Base-by-base conservation (phyloP, 805 yeast species). In the Barnettozyma sp. region DNA sequence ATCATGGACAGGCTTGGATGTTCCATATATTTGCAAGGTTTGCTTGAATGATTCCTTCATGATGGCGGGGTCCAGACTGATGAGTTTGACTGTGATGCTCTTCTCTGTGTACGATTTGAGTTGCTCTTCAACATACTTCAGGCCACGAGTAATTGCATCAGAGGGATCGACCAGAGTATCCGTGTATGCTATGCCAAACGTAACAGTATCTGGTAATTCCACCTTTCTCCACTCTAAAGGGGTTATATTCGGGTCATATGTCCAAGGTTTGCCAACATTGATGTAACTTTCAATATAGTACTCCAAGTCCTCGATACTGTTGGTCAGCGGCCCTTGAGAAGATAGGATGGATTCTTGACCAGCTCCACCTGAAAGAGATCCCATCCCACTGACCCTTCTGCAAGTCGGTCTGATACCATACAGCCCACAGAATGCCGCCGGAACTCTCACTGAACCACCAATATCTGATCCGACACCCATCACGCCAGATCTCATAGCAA, bases 391-490 rank as follows among this genome's bases (percentile, higher is more conserved):
- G 3, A 48, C 27, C 54, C 86, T 67, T 56, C 71, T 69, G 4
- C 77, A 65, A 7, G 82, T 65, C 22, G 83, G 78, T 52, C 82
- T 70, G 41, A 78, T 59, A 23, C 84, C 85, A 43, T 62, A 73
- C 30, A 69, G 45, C 15, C 82, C 82, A 33, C 72, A 63, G 49
- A 69, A 76, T 0, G 82, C 82, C 22, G 83, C 80, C 5, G 86
- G 86, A 7, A 66, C 73, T 48, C 86, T 67, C 38, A 80, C 72
- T 11, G 79, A 71, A 3, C 86, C 86, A 39, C 86, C 86, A 41
- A 78, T 79, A 51, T 79, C 86, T 18, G 81, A 71, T 22, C 85
- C 85, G 32, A 75, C 62, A 18, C 82, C 88, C 30, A 79, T 46
- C 1, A 74, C 70, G 20, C 82, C 73, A 3, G 74, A 79, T 35